Conservation (phyloP, 2,329 filamentous ascomycete species). For the Fusarium equiseti region DNA sequence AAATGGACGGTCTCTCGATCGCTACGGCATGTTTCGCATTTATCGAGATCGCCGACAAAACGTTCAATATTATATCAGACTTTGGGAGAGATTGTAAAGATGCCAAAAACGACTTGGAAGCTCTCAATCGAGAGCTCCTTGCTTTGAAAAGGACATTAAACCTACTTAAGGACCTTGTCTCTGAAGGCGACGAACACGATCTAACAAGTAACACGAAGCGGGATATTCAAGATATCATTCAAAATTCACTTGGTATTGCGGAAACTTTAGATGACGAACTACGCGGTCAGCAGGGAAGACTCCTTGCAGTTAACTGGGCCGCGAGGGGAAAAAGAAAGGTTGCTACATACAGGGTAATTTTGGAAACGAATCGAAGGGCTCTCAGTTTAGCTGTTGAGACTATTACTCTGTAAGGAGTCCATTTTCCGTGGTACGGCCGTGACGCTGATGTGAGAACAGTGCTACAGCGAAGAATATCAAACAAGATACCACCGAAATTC, state of each 20-base stretch:
- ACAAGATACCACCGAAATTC: conserved; percentile 7
- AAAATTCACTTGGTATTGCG: not conserved
- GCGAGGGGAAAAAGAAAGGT: conserved; percentile 6
- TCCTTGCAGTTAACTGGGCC: not conserved
- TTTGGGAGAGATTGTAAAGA: conserved; percentile 5
- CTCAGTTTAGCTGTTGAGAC: conserved; percentile 12
- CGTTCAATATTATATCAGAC: not conserved
- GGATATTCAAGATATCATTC: not conserved
- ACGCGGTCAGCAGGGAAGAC: not conserved
- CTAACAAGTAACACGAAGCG: not conserved
- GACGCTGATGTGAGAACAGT: not conserved
- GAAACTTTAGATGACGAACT: not conserved
- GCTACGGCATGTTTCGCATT: conserved; percentile 14
- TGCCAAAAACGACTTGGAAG: not conserved
- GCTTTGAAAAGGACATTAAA: conserved; percentile 1
- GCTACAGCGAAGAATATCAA: conserved; percentile 6
- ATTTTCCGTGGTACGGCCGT: too few species aligned
- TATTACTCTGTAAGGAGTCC: not conserved
- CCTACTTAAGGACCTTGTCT: conserved; percentile 1
- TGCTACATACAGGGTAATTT: not conserved
- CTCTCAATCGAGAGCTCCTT: not conserved
- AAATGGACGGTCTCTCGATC: conserved; percentile 11
- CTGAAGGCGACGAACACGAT: not conserved
- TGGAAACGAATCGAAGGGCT: conserved; percentile 2
- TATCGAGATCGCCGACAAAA: conserved; percentile 8